Evolutionary conservation across 345 rosid species (phyloP), one percentile per base, ranked within the genome.

Genomic region (Rhodomyrtus tomentosa): DNA sequence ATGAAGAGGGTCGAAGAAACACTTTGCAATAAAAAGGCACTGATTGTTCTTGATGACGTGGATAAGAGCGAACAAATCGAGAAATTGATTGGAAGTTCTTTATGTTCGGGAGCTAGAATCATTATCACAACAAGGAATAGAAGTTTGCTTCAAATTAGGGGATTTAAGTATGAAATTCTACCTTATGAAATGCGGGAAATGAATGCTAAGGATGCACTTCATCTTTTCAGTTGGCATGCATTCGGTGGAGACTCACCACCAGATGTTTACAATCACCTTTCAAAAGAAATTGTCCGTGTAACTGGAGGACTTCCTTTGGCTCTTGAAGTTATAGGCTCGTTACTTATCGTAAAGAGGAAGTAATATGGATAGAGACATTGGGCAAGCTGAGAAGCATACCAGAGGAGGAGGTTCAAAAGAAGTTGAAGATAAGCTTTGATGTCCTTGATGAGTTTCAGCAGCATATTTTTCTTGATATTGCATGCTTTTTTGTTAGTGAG

Each of bases 1-100:
- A 76, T 79, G n/a, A 54, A 14, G 48, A 80, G 55, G 29, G 15
- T 84, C 0, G 11, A 79, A 48, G 55, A 38, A 7, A 84, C 73
- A 25, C 50, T 84, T 40, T 25, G 52, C 36, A 54, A 62, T 29
- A 85, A 85, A 58, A 81, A 81, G 29, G 83, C 62, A 5, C 22
- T 85, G 14, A 55, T 85, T 22, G 6, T 85, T 58, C 83, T 85
- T 18, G 86, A 85, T 56, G 86, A 85, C 12, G 86, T 85, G 8
- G 83, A 85, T 50, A 32, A 58, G 29, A 45, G 52, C 0, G 50
- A 49, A 38, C 86, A 56, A 36, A 24, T 85, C 0, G 40, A 29
- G 11, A 83, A 62, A 21, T 52, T 85, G 27, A n/a, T 73, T 1
- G 83, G 27, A 40, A 54, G 76, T 40, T 81, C 83, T 83, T 81